Evolutionary conservation across 2,329 filamentous ascomycete genomes (phyloP).

Genomic region (Hymenoscyphus scutula): DNA sequence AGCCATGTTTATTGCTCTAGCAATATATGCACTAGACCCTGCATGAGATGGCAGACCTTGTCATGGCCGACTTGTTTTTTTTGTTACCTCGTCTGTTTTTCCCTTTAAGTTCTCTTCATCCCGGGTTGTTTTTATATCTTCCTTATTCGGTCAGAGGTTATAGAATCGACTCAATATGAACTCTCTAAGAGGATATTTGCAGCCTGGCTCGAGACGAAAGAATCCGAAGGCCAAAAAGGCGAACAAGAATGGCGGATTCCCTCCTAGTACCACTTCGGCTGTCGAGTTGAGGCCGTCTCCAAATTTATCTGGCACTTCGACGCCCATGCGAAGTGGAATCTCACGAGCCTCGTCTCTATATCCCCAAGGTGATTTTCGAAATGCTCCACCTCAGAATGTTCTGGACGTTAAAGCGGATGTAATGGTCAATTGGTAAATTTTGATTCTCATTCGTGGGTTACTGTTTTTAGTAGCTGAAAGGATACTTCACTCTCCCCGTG

Average conservation of each 20-base stretch:
- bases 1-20: background rate
- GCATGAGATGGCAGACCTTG: background rate
- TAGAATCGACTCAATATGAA: background rate
- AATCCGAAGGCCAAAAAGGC: background rate
- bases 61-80: background rate
- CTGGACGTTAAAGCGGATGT: conserved; percentile 58
- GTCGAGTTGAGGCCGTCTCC: background rate
- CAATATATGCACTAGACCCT: background rate
- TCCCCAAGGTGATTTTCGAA: conserved; percentile 42
- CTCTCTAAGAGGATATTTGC: background rate
- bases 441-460: background rate
- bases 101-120: background rate
- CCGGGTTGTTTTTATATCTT: background rate
- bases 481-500: background rate
- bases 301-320: conserved; percentile 4
- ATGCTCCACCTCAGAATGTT: conserved; percentile 44
- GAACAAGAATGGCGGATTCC: background rate
- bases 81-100: background rate
- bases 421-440: conserved; percentile 53
- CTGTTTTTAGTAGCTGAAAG: background rate
- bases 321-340: background rate
- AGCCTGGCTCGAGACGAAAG: background rate
- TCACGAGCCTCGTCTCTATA: conserved; percentile 37
- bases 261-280: background rate
- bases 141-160: background rate